A percentile compares a stretch with the other conserved stretches of the same genome.
phyloP scores from a whole-genome alignment of 371 early-diverging fungal species.

The Conidiobolus coronatus region DNA sequence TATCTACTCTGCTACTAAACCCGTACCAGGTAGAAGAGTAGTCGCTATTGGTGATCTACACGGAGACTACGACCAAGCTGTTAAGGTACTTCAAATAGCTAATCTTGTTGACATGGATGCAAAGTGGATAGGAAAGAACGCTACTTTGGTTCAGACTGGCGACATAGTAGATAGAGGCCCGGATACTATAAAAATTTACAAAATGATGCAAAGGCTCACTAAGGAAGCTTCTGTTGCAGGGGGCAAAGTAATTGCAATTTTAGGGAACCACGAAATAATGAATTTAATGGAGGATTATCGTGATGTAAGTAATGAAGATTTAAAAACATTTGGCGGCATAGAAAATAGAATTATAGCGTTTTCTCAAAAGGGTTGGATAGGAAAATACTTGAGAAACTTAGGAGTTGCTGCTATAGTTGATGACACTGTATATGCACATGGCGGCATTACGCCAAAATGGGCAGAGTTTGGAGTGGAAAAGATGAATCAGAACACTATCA shows the following conservation, averaged over 20 bases:
- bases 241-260: slow-evolving; percentile 23
- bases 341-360: slow-evolving; percentile 25
- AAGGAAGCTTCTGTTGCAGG: slow-evolving; percentile 28
- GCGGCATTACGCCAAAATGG: slow-evolving; percentile 30
- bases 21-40: slow-evolving; percentile 12
- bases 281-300: slow-evolving; percentile 38
- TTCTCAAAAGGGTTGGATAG: slow-evolving; percentile 33
- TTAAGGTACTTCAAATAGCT: slow-evolving; percentile 29
- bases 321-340: slow-evolving; percentile 30
- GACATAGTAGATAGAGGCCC: slow-evolving; percentile 46
- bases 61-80: slow-evolving; percentile 29
- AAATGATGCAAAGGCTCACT: slow-evolving; percentile 22
- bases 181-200: slow-evolving; percentile 39
- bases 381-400: slow-evolving; percentile 19
- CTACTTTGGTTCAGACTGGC: slow-evolving; percentile 17
- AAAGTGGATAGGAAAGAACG: slow-evolving; percentile 28
- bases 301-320: slow-evolving; percentile 39
- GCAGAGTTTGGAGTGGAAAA: slow-evolving; percentile 19
- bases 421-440: slow-evolving; percentile 41
- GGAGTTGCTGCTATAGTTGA: slow-evolving; percentile 30
- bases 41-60: slow-evolving; percentile 58
- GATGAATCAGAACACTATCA: slow-evolving; percentile 17
- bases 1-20: too few relatives aligned
- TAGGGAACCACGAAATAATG: slow-evolving; percentile 53
- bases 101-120: slow-evolving; percentile 23